Conservation (phyloP, 371 early-diverging fungal species). For the Nematocida ausubeli region DNA sequence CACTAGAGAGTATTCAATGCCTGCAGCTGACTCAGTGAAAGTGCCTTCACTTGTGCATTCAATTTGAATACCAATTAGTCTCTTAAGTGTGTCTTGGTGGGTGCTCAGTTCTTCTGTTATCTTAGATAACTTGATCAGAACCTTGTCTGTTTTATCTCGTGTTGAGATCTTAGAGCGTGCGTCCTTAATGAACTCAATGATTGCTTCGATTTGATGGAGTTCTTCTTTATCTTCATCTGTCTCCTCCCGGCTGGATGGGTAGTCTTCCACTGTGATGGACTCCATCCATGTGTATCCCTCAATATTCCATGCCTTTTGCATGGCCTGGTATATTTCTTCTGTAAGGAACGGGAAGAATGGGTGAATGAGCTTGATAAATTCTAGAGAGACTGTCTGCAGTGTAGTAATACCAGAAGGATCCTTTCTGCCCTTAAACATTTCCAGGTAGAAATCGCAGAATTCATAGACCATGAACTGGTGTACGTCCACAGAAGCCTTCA, state of each 20-base stretch:
- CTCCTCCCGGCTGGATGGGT: background rate
- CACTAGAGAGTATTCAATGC: background rate
- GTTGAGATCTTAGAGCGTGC: background rate
- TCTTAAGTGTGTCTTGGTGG: background rate
- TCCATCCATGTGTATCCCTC: slow-evolving; percentile 11
- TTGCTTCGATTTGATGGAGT: background rate
- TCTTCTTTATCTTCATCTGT: background rate
- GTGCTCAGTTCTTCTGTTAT: background rate
- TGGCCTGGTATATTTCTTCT: slow-evolving; percentile 78
- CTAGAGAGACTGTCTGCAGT: slow-evolving; percentile 77
- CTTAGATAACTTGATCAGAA: background rate
- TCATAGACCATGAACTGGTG: slow-evolving; percentile 91
- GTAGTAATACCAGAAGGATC: slow-evolving; percentile 54
- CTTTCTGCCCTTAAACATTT: slow-evolving; percentile 68
- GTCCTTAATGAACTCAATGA: slow-evolving; percentile 16
- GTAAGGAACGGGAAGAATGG: slow-evolving; percentile 98
- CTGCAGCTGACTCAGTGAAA: background rate
- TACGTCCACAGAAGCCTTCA: slow-evolving; percentile 80
- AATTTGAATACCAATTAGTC: background rate
- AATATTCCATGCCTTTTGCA: slow-evolving; percentile 21
- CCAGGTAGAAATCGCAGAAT: slow-evolving; percentile 93
- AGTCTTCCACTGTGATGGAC: slow-evolving; percentile 39
- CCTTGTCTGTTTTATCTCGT: background rate
- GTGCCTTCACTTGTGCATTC: background rate
- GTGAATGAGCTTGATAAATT: slow-evolving; percentile 82